phyloP scores from a whole-genome alignment of 768 basidiomycete genomes.

The Baorangia bicolor region DNA sequence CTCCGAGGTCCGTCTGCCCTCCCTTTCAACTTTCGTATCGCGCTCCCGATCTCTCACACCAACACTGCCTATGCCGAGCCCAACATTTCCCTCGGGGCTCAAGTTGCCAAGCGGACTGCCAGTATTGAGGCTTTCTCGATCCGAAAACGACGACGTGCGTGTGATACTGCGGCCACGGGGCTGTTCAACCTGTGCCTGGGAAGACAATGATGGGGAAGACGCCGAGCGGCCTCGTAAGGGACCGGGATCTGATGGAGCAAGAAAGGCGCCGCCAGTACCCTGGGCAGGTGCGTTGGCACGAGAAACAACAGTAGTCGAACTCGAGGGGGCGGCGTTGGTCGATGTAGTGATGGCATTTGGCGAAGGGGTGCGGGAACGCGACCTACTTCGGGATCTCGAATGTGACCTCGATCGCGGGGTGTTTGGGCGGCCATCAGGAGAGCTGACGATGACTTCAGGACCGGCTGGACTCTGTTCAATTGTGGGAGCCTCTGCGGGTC shows the following conservation, averaged over 20 bases:
- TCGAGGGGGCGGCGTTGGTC: constrained; percentile 10
- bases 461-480: constrained; percentile 8
- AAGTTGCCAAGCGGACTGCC: constrained; percentile 39
- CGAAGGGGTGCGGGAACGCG: constrained; percentile 47
- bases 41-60: constrained; percentile 37
- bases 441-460: constrained; percentile 37
- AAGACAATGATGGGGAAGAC: constrained; percentile 36
- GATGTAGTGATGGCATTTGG: constrained; percentile 29
- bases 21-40: constrained; percentile 21
- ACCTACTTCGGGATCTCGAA: constrained; percentile 37
- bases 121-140: constrained; percentile 41
- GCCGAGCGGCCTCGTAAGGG: constrained; percentile 28
- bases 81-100: constrained; percentile 38
- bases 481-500: constrained; percentile 13
- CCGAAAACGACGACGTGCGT: constrained; percentile 56
- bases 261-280: constrained; percentile 22
- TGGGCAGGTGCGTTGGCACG: constrained; percentile 11
- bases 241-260: constrained; percentile 26
- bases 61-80: constrained; percentile 31
- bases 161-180: constrained; percentile 54
- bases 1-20: constrained; percentile 27
- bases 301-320: constrained; percentile 5
- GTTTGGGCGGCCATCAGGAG: constrained; percentile 34
- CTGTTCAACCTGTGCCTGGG: constrained; percentile 32
- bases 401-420: constrained; percentile 31